Conservation (phyloP, 345 rosid genomes). For the Rhodamnia rubescens region DNA sequence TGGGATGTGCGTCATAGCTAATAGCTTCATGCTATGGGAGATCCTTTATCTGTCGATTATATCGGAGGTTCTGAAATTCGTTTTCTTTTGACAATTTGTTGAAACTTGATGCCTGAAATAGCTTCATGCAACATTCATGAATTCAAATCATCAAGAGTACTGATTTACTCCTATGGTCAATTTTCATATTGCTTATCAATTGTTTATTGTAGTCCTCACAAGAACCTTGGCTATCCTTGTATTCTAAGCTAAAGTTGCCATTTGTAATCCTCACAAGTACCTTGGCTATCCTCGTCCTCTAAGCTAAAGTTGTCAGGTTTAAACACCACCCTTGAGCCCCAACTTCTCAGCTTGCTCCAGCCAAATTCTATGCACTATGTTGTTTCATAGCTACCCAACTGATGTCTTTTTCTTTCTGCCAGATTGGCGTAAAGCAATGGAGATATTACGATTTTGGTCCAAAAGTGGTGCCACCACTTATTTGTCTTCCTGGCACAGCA, state of each 20-base stretch:
- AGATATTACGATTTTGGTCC: constrained; percentile 98
- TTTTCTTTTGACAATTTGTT: not conserved
- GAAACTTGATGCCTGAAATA: not conserved
- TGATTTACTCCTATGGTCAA: not conserved
- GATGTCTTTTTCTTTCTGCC: constrained; percentile 2
- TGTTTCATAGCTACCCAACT: not conserved
- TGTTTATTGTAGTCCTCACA: not conserved
- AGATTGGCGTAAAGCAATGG: constrained; percentile 99
- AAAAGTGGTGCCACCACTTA: constrained; percentile 89
- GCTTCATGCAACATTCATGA: not conserved
- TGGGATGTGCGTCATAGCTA: not conserved
- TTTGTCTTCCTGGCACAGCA: constrained; percentile 93
- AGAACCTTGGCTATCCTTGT: not conserved
- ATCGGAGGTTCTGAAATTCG: not conserved
- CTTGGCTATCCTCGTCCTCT: not conserved
- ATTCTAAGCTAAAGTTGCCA: not conserved
- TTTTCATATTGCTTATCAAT: not conserved
- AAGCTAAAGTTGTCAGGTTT: not conserved
- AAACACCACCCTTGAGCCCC: not conserved
- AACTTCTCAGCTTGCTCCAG: not conserved
- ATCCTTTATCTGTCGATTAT: not conserved
- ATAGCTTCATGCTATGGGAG: not conserved
- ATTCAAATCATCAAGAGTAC: not conserved
- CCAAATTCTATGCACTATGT: not conserved
- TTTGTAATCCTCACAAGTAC: not conserved